These are phyloP conservation scores for Suhomyces xylopsoci DNA, from an alignment of 805 yeast genomes.

Conservation along the genomic window DNA sequence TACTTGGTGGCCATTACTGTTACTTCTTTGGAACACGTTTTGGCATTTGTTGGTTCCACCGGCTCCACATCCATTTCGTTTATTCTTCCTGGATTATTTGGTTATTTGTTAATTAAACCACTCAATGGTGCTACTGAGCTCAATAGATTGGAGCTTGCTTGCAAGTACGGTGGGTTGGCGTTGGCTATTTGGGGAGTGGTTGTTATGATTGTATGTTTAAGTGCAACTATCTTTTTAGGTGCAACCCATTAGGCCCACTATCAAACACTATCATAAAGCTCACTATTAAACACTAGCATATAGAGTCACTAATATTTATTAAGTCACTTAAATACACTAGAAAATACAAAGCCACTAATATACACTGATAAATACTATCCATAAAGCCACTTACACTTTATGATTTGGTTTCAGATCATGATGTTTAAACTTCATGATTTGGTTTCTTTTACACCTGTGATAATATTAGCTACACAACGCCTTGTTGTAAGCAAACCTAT, in stretches of 20 bases:
- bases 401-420: too few species aligned
- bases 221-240: slow-evolving; percentile 46
- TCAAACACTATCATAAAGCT: too few species aligned
- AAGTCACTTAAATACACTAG: too few species aligned
- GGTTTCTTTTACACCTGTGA: too few species aligned
- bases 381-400: too few species aligned
- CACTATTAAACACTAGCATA: too few species aligned
- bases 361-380: too few species aligned
- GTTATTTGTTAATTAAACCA: slow-evolving; percentile 53
- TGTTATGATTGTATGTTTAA: slow-evolving; percentile 54
- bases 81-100: slow-evolving; percentile 75
- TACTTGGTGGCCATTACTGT: slow-evolving; percentile 59
- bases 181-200: slow-evolving; percentile 52
- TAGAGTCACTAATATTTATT: too few species aligned
- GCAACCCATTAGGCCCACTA: slow-evolving; percentile 26
- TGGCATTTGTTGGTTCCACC: slow-evolving; percentile 77
- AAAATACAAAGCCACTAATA: too few species aligned
- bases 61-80: slow-evolving; percentile 80
- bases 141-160: slow-evolving; percentile 25
- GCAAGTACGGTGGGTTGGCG: slow-evolving; percentile 39
- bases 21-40: slow-evolving; percentile 61
- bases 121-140: slow-evolving; percentile 24
- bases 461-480: too few species aligned
- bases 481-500: too few species aligned
- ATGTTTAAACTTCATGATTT: too few species aligned